Base-by-base conservation (phyloP, 2,329 filamentous ascomycete species). In the Didymella sp. region DNA sequence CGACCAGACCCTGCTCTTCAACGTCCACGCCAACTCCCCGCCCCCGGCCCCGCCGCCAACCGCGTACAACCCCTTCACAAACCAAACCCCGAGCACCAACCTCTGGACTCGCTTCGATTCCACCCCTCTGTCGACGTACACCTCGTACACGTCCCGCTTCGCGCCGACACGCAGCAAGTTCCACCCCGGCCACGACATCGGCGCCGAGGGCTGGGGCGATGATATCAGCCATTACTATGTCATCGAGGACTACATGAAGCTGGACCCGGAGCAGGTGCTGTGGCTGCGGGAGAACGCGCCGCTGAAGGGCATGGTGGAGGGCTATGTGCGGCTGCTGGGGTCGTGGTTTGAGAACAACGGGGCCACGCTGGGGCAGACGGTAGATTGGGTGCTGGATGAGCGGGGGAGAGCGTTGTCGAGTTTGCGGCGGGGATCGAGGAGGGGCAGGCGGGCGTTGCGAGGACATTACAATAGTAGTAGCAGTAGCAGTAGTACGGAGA, bases 371-470 rank as follows among this genome's bases (percentile, higher is more conserved):
- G 33, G n/a, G n/a, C 33, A 37, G 75, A 87, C 85, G 27, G 65
- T 87, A 43, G 79, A 80, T 49, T 82, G 79, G 76, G 84, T 88
- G 38, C 67, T 87, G 56, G 77, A 75, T 50, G 82, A 87, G 70
- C 71, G 85, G 8, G 69, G 33, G 33, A 37, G 33, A 19, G 33
- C 8, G 33, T 81, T 6, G 76, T 76, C 30, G 81, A 80, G 41
- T 70, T 97, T 86, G 70, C 87, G 82, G 42, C 86, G 77, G 59
- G 89, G 81, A 52, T 89, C 85, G 71, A 87, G 84, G 69, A 89
- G 81, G 57, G 96, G 79, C 78, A 91, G 85, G 64, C 90, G 85
- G 61, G 96, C 79, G 73, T 96, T 58, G 78, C 77, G 7, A 12
- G 15, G 30, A 5, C 12, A 3, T 6, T n/a, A 2, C 13, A 11